Base-by-base conservation (phyloP, 2,329 filamentous ascomycete species). In the Pseudopithomyces maydicus region DNA sequence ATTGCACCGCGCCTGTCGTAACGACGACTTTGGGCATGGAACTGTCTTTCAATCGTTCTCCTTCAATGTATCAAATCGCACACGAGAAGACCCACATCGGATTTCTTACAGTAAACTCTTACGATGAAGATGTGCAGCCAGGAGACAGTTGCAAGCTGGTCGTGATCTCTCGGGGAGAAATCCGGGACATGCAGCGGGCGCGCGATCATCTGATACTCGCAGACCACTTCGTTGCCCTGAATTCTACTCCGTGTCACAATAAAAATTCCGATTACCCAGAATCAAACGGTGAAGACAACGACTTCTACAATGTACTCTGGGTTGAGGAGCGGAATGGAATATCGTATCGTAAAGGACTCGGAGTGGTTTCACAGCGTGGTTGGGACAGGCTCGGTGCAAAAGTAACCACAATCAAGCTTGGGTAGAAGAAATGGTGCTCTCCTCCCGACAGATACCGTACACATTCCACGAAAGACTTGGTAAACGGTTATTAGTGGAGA, bases 241-340 rank as follows among this genome's bases (percentile, higher is more conserved):
- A 17, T n/a, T 29, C 5, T 19, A 6, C 14, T 10, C 14, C 19
- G n/a, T 10, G 10, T 17, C 8, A 3, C 15, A 41, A 41, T 19
- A 4, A 17, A 10, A 10, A 15, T 10, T 6, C 4, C 2, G 5
- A 19, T 3, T 8, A n/a, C 26, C 7, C n/a, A 15, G 15, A 6
- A 7, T 4, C n/a, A 2, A 33, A 20, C 6, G 5, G 4, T 36
- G 33, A 32, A 7, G 45, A 33, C 22, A 8, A 17, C 17, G 26
- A 35, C 3, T 55, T 55, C 20, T 50, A 38, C 17, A 55, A 55
- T 29, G 52, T 55, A 5, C 26, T 55, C 8, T 55, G 52, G 36
- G 11, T 55, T 26, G 36, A 49, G 32, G 10, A 36, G 4, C 19
- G 49, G 38, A 23, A 44, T 23, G 45, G 39, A 35, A 15, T 49